phyloP scores from a whole-genome alignment of 2,329 filamentous ascomycete genomes.

The Neobulgaria alba region DNA sequence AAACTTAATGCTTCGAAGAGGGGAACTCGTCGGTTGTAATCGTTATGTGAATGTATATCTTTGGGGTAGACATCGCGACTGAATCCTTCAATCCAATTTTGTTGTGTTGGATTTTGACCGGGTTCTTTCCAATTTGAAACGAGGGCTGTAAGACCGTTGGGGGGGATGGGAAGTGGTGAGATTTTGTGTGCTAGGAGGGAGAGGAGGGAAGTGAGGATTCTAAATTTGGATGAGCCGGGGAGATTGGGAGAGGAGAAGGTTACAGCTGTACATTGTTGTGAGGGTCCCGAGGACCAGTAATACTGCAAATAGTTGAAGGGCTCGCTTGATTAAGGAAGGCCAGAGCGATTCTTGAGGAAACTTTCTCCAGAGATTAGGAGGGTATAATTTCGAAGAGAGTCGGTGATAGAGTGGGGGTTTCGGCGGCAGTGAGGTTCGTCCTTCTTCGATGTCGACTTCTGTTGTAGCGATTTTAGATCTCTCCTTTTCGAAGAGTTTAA shows the following conservation, averaged over 20 bases:
- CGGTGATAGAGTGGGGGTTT: no score
- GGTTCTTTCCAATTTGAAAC: slow-evolving; percentile 8
- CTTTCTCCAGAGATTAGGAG: no score
- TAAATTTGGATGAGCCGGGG: neutral
- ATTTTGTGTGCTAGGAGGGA: neutral
- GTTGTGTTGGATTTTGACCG: slow-evolving; percentile 4
- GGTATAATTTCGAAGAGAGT: no score
- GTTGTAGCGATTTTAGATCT: no score
- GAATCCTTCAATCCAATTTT: slow-evolving; percentile 17
- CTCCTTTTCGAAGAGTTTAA: no score
- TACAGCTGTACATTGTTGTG: neutral
- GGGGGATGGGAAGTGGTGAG: no score
- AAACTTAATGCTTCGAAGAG: slow-evolving; percentile 44
- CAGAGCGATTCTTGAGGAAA: slow-evolving; percentile 1
- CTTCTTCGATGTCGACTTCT: no score
- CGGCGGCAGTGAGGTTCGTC: no score
- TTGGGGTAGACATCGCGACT: slow-evolving; percentile 14
- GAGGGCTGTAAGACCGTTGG: no score
- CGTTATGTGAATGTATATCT: slow-evolving; percentile 44
- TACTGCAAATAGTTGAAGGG: neutral
- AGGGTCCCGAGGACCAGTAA: neutral
- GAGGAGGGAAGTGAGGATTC: neutral
- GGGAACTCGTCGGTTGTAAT: slow-evolving; percentile 42
- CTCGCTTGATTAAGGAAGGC: neutral
- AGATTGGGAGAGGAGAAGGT: neutral